A percentile compares a stretch with the other conserved stretches of the same genome.
phyloP scores from a whole-genome alignment of 2,329 filamentous ascomycete species.

The Xylariaceae sp. region DNA sequence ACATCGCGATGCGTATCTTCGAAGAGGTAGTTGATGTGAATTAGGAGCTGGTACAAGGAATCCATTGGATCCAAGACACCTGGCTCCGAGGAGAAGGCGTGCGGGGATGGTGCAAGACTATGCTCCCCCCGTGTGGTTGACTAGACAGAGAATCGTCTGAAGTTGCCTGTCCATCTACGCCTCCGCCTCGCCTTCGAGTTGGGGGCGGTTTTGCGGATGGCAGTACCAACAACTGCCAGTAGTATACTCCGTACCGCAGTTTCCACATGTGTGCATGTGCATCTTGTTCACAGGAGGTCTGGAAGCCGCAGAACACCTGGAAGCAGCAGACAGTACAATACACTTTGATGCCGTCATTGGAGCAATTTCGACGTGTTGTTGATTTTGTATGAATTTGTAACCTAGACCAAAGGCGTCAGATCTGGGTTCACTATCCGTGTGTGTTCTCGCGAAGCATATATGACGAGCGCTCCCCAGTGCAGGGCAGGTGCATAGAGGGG shows the following conservation, averaged over 20 bases:
- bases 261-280: conserved; percentile 31
- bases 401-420: conserved; percentile 13
- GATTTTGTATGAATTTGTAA: conserved; percentile 2
- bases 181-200: conserved; percentile 4
- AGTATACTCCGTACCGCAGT: conserved; percentile 33
- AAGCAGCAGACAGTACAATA: conserved; percentile 6
- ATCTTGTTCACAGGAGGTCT: conserved; percentile 21
- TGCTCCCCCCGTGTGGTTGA: conserved; percentile 1
- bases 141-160: conserved; percentile 4
- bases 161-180: conserved; percentile 11
- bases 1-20: conserved; percentile 4
- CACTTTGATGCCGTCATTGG: conserved; percentile 14
- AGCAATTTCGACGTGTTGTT: conserved; percentile 8
- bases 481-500: conserved; percentile 2
- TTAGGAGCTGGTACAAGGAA: conserved; percentile 12
- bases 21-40: conserved; percentile 8
- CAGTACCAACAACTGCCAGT: conserved; percentile 34
- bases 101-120: conserved; percentile 14
- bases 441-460: conserved; percentile 12
- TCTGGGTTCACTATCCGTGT: too few relatives aligned
- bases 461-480: conserved; percentile 7
- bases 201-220: conserved; percentile 30
- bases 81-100: conserved; percentile 3
- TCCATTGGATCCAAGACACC: conserved; percentile 6
- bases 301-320: conserved; percentile 9